These are phyloP conservation scores for Lantana camara DNA, from an alignment of 257 asterid species.

Conservation along the genomic window DNA sequence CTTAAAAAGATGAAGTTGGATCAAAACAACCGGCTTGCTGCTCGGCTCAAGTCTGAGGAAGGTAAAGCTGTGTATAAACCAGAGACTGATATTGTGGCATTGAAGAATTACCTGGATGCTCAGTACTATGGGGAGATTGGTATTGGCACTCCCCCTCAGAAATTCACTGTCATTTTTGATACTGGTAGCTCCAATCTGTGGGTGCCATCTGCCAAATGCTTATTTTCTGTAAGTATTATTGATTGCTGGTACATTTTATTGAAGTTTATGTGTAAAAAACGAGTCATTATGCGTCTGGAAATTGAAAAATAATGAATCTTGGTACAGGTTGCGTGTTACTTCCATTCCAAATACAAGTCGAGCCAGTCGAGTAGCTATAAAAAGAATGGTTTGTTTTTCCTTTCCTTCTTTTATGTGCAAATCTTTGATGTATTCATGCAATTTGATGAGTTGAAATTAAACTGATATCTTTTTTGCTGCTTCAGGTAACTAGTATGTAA, in stretches of 20 bases:
- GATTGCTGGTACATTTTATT: background rate
- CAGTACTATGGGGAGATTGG: slow-evolving; percentile 98
- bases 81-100: slow-evolving; percentile 65
- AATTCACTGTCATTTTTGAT: slow-evolving; percentile 87
- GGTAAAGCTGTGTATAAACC: slow-evolving; percentile 43
- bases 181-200: slow-evolving; percentile 98
- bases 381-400: slow-evolving; percentile 66
- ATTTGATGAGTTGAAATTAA: too few species aligned
- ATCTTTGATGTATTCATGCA: too few species aligned
- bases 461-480: too few species aligned
- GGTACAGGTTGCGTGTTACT: slow-evolving; percentile 72
- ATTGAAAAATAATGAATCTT: slow-evolving; percentile 20
- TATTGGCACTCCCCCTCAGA: slow-evolving; percentile 91
- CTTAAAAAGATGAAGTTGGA: slow-evolving; percentile 70
- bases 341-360: slow-evolving; percentile 80
- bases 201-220: slow-evolving; percentile 93
- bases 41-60: slow-evolving; percentile 54
- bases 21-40: slow-evolving; percentile 55
- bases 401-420: background rate
- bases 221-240: slow-evolving; percentile 65
- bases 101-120: slow-evolving; percentile 96
- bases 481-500: too few species aligned
- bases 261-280: background rate
- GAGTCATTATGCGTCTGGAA: background rate
- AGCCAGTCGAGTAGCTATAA: slow-evolving; percentile 69